Conservation (phyloP, 495 filamentous ascomycete genomes). For the Bathelium albidoporum region DNA sequence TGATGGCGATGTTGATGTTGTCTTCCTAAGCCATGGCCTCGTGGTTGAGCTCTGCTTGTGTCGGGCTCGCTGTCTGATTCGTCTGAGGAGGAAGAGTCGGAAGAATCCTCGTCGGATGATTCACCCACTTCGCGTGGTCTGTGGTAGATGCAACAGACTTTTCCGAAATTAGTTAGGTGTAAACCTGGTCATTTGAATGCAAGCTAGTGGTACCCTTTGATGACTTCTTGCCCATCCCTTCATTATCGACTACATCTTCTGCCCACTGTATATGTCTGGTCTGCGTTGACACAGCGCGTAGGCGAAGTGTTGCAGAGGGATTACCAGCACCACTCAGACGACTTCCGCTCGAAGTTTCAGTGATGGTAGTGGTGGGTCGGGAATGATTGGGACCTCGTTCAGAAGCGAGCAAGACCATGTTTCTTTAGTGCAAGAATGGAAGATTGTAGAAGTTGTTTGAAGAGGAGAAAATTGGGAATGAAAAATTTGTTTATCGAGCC, state of each 20-base stretch:
- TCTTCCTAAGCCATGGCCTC: slow-evolving; percentile 12
- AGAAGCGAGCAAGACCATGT: not conserved
- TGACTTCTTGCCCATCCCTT: slow-evolving; percentile 85
- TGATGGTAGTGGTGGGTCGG: not conserved
- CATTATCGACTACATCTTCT: slow-evolving; percentile 90
- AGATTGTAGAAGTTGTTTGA: not conserved
- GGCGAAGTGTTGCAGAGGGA: slow-evolving; percentile 23
- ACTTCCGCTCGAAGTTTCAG: slow-evolving; percentile 5
- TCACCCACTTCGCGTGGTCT: slow-evolving; percentile 72
- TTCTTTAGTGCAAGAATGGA: not conserved
- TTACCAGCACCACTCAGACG: not conserved
- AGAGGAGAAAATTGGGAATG: not conserved
- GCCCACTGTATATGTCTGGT: slow-evolving; percentile 65
- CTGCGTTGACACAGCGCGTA: slow-evolving; percentile 27
- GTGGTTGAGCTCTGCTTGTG: slow-evolving; percentile 35
- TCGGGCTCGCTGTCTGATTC: slow-evolving; percentile 43
- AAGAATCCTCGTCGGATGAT: slow-evolving; percentile 67
- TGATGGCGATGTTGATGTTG: slow-evolving; percentile 32
- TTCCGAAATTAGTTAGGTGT: not conserved
- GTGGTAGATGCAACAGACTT: slow-evolving; percentile 98
- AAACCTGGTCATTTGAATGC: not conserved
- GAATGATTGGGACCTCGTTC: not conserved
- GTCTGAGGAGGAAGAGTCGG: slow-evolving; percentile 44
- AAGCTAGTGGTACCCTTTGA: slow-evolving; percentile 63
- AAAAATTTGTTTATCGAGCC: not conserved